Evolutionary conservation across 1,284 basidiomycete species (phyloP), one percentile per base, ranked within the genome.

Genomic region (Entoloma clypeatum): DNA sequence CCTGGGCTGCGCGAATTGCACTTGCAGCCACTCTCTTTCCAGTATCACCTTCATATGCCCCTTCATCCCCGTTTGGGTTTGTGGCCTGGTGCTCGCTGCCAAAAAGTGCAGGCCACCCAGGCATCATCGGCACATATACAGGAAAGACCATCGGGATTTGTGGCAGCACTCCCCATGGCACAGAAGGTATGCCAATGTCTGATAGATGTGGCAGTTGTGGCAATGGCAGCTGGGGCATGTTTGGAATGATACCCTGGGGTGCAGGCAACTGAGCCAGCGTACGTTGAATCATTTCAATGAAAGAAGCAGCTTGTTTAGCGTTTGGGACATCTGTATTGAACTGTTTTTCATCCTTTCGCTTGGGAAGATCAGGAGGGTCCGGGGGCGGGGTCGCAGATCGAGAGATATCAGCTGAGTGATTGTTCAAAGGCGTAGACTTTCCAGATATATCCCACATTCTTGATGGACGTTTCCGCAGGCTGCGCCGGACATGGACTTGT

Each of bases 91-190:
- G 57, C 33, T 68, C 70, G 24, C 79, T 74, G 44, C 75, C 71
- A 43, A 79, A 65, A 57, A 84, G 75, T 7, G 74, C 72, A 6
- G 79, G 73, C 71, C 82, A 80, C n/a, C 69, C 72, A 25, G 80
- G 74, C 56, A 81, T 77, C 58, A 81, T 76, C 2, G 86, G 84
- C 9, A 88, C 76, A 47, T 82, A 75, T 25, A 88, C 74, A 4
- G 86, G 84, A 71, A 88, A 86, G n/a, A 85, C 81, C 60, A 85
- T 71, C 0, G 84, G 83, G 44, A 88, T 75, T 49, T 86, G 82
- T 2, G 79, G 81, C 9, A 87, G 61, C 13, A 73, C 74, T 30
- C 64, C 75, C 84, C 84, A 86, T n/a, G 74, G 72, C 34, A 77
- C 72, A 21, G 67, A 64, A 22, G 77, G 74, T 54, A 81, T 78